These are phyloP conservation scores for Phoma herbarum DNA, from an alignment of 2,329 filamentous ascomycete species.

Conservation along the genomic window DNA sequence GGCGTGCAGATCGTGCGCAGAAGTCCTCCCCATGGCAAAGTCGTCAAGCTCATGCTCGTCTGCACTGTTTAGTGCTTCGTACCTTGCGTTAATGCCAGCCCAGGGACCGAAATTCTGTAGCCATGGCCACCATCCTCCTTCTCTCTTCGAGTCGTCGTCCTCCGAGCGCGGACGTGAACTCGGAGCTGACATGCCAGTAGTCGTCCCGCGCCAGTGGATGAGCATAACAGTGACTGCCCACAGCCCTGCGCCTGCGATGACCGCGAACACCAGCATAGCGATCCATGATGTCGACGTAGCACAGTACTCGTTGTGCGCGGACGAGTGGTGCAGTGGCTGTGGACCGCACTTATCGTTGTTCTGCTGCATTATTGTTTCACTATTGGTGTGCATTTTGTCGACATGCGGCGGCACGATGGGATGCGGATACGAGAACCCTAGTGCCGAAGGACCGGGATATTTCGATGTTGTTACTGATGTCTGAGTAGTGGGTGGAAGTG, in stretches of 20 bases:
- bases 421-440: background rate
- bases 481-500: background rate
- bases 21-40: background rate
- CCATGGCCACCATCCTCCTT: background rate
- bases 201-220: background rate
- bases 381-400: too few species aligned
- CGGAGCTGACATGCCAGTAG: background rate
- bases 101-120: background rate
- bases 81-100: background rate
- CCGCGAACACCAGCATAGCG: background rate
- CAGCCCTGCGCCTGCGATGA: background rate
- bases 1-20: background rate
- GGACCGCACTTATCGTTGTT: background rate
- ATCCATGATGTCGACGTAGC: background rate
- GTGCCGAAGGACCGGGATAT: background rate
- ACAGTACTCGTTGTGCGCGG: too few species aligned
- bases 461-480: background rate
- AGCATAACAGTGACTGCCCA: background rate
- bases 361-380: conserved; percentile 9
- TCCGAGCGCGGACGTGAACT: background rate
- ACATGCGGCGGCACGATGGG: background rate
- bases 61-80: background rate
- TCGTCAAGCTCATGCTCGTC: background rate
- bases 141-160: background rate
- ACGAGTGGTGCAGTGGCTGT: background rate